These are phyloP conservation scores for Moricandia arvensis DNA, from an alignment of 345 rosid species.

Conservation along the genomic window DNA sequence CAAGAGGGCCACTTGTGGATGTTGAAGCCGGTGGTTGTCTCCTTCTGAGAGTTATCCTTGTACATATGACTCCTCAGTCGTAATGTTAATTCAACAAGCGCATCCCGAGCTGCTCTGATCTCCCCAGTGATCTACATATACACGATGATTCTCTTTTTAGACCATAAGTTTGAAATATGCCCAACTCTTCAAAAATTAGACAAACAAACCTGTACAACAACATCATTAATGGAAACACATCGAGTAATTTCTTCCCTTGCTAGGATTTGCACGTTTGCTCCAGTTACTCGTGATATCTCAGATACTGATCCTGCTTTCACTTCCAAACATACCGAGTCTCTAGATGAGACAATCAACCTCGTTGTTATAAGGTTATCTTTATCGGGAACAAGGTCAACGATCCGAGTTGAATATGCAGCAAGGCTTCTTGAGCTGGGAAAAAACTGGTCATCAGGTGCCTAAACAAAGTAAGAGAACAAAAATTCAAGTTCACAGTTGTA, in stretches of 20 bases:
- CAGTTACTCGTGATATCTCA: conserved; percentile 69
- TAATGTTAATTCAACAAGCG: conserved; percentile 89
- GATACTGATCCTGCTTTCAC: conserved; percentile 79
- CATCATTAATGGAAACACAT: conserved; percentile 59
- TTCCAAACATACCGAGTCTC: conserved; percentile 78
- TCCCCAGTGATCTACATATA: conserved; percentile 82
- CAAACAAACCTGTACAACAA: conserved; percentile 78
- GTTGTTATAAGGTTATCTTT: conserved; percentile 72
- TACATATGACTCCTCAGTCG: conserved; percentile 65
- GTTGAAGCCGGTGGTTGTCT: conserved; percentile 50
- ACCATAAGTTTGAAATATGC: not conserved
- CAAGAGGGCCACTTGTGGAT: conserved; percentile 48
- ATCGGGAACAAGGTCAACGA: conserved; percentile 69
- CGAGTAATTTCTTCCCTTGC: conserved; percentile 66
- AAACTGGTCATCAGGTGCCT: conserved; percentile 95
- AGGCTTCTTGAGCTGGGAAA: conserved; percentile 99
- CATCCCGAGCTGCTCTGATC: conserved; percentile 82
- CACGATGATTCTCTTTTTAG: conserved; percentile 14
- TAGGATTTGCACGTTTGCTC: conserved; percentile 71
- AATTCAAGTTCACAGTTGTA: conserved; percentile 4
- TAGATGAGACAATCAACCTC: conserved; percentile 64
- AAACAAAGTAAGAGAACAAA: conserved; percentile 7
- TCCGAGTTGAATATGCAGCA: conserved; percentile 92
- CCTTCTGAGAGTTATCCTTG: conserved; percentile 64
- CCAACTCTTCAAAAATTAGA: not conserved